phyloP scores from a whole-genome alignment of 805 yeast genomes.

The Candida gorgasii region DNA sequence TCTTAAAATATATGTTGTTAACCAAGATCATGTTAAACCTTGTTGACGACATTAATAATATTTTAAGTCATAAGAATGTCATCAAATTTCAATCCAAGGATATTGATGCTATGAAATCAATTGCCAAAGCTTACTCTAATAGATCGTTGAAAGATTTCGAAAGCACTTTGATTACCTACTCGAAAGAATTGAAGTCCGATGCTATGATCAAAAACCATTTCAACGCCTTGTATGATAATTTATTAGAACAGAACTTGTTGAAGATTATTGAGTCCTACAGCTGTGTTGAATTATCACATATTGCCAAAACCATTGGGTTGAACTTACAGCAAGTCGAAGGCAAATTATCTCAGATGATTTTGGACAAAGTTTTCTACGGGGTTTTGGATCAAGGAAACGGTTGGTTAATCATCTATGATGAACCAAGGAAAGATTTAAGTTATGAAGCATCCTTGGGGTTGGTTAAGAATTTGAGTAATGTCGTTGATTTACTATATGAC shows the following conservation, averaged over 20 bases:
- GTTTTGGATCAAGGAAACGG: slow-evolving; percentile 98
- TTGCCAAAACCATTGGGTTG: slow-evolving; percentile 84
- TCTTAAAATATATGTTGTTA: slow-evolving; percentile 87
- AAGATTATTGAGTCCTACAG: slow-evolving; percentile 96
- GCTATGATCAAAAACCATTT: slow-evolving; percentile 88
- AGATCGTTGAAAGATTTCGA: slow-evolving; percentile 92
- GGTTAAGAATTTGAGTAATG: slow-evolving; percentile 81
- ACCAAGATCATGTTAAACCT: slow-evolving; percentile 91
- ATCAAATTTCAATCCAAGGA: slow-evolving; percentile 76
- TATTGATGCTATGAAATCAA: slow-evolving; percentile 94
- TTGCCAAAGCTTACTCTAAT: slow-evolving; percentile 85
- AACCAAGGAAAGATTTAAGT: slow-evolving; percentile 84
- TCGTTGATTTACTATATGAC: slow-evolving; percentile 88
- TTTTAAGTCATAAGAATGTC: slow-evolving; percentile 68
- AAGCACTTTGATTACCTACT: slow-evolving; percentile 69
- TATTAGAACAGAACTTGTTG: slow-evolving; percentile 88
- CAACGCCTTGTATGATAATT: slow-evolving; percentile 87
- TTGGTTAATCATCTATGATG: slow-evolving; percentile 89
- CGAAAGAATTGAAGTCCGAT: slow-evolving; percentile 77
- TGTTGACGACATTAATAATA: slow-evolving; percentile 79
- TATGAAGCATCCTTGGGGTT: slow-evolving; percentile 86
- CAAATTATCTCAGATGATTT: slow-evolving; percentile 92
- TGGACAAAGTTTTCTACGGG: slow-evolving; percentile 93
- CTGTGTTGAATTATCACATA: slow-evolving; percentile 89
- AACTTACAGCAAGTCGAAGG: slow-evolving; percentile 89